Percentiles rank a stretch among this genome's conserved stretches.
These are phyloP conservation scores for Lathyrus tuberosus DNA, from an alignment of 306 rosid species.

Conservation along the genomic window DNA sequence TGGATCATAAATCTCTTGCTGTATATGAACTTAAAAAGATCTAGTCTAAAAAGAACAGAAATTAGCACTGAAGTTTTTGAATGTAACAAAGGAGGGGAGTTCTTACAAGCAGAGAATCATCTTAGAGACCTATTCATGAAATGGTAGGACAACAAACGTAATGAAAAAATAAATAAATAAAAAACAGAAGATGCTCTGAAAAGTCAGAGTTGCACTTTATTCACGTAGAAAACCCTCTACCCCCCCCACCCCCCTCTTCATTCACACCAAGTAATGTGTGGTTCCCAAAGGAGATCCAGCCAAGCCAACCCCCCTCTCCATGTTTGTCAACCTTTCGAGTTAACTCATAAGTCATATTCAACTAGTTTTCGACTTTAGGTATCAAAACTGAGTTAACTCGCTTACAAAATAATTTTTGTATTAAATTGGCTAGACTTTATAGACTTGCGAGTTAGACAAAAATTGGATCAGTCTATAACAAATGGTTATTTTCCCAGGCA, in stretches of 20 bases:
- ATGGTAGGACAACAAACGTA: background rate
- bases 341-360: background rate
- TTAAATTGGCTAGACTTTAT: background rate
- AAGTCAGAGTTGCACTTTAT: background rate
- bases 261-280: background rate
- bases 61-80: background rate
- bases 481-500: too few relatives aligned
- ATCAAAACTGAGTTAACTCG: background rate
- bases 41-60: background rate
- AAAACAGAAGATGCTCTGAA: slow-evolving; percentile 1
- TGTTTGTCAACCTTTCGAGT: background rate
- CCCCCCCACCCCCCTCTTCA: too few relatives aligned
- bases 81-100: background rate
- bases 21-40: background rate
- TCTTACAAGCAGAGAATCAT: background rate
- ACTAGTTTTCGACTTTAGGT: background rate
- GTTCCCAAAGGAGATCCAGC: slow-evolving; percentile 1
- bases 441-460: background rate
- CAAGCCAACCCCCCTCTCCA: background rate
- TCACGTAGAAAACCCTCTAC: background rate
- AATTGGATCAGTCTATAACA: too few relatives aligned
- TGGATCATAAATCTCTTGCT: background rate
- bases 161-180: slow-evolving; percentile 1
- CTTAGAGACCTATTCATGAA: background rate
- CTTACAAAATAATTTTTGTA: background rate